Evolutionary conservation across 163 green algal species (phyloP).

Genomic region (Volvox carteri): DNA sequence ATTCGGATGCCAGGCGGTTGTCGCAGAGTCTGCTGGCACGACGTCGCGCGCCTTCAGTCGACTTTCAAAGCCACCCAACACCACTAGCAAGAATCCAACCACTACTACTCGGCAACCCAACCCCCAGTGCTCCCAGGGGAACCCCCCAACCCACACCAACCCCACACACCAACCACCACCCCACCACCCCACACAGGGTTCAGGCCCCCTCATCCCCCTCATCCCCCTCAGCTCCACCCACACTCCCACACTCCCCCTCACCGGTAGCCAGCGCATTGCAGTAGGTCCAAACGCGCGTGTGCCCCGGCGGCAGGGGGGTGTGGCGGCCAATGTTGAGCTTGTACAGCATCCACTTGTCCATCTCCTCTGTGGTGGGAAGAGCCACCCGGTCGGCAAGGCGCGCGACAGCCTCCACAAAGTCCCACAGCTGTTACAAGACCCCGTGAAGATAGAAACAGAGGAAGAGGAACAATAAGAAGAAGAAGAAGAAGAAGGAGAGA

Average conservation of each 20-base stretch:
- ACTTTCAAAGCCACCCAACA: too few species aligned
- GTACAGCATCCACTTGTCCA: constrained; percentile 54
- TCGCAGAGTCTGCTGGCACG: too few species aligned
- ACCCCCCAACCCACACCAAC: too few species aligned
- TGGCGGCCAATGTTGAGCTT: constrained; percentile 51
- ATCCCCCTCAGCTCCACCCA: too few species aligned
- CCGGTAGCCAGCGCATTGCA: constrained; percentile 17
- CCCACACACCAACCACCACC: too few species aligned
- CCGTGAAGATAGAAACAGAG: too few species aligned
- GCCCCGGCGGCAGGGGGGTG: constrained; percentile 31
- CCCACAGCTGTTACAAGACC: constrained; percentile 65
- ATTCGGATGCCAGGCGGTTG: too few species aligned
- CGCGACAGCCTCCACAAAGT: constrained; percentile 65
- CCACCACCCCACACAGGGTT: too few species aligned
- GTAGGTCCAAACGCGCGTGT: constrained; percentile 45
- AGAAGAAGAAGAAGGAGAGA: background rate
- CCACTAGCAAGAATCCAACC: too few species aligned
- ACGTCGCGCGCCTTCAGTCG: too few species aligned
- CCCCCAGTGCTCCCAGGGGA: too few species aligned
- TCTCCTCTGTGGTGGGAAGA: constrained; percentile 40
- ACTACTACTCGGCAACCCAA: too few species aligned
- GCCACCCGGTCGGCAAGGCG: constrained; percentile 58
- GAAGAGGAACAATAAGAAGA: background rate
- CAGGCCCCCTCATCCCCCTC: background rate
- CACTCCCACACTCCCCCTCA: background rate